These are phyloP conservation scores for Corniculantispora saksenae DNA, from an alignment of 2,329 filamentous ascomycete genomes.

Conservation along the genomic window DNA sequence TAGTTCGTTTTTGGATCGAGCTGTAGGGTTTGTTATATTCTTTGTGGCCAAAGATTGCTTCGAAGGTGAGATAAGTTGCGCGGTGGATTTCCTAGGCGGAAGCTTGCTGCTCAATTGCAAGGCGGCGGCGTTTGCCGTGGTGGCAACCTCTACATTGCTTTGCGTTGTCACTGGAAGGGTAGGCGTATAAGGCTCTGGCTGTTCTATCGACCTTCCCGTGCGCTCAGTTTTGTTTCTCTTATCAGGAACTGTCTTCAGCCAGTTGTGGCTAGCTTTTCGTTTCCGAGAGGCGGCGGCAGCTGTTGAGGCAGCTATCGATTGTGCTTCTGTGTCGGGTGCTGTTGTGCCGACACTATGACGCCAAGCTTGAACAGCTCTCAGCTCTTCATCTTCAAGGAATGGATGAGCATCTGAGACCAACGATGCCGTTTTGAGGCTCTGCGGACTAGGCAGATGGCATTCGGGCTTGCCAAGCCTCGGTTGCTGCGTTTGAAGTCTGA, in stretches of 20 bases:
- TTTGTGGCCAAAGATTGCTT: not conserved
- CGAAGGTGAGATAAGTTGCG: conserved; percentile 13
- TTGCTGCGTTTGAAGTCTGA: not conserved
- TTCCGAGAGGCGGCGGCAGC: conserved; percentile 19
- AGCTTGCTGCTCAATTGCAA: not conserved
- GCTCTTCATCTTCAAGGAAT: conserved; percentile 26
- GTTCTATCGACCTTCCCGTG: not conserved
- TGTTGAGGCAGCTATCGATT: conserved; percentile 25
- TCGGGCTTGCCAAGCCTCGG: not conserved
- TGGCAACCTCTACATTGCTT: not conserved
- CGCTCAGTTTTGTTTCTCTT: conserved; percentile 31
- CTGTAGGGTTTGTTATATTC: not conserved
- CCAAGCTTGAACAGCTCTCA: conserved; percentile 37
- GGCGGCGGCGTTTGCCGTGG: not conserved
- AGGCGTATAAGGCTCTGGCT: not conserved
- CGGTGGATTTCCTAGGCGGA: not conserved
- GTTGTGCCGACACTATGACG: conserved; percentile 26
- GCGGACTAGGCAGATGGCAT: conserved; percentile 25
- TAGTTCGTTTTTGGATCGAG: not conserved
- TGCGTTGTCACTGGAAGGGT: not conserved
- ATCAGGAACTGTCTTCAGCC: conserved; percentile 33
- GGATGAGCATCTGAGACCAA: conserved; percentile 16
- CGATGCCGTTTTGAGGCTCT: conserved; percentile 26
- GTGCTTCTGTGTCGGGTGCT: conserved; percentile 2
- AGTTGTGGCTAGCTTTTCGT: conserved; percentile 27